phyloP scores from a whole-genome alignment of 192 early-diverging fungal species.

The Radiomyces spectabilis region DNA sequence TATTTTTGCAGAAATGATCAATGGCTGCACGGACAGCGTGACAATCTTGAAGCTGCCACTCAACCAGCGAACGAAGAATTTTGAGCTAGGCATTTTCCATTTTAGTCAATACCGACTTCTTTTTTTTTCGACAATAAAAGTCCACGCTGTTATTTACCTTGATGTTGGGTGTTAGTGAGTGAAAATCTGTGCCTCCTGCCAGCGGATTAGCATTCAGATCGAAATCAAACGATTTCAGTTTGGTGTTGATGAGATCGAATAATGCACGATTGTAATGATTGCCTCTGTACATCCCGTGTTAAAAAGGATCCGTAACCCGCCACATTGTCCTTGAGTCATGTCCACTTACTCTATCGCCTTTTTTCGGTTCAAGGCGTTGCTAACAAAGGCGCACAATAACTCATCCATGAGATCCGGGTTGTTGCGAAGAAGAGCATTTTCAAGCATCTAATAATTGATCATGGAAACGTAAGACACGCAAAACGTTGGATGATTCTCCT shows the following conservation, averaged over 20 bases:
- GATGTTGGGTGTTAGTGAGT: constrained; percentile 3
- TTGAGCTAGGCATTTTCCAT: constrained; percentile 7
- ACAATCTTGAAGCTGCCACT: constrained; percentile 27
- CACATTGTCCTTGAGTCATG: too few relatives aligned
- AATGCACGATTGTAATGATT: constrained; percentile 3
- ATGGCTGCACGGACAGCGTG: constrained; percentile 6
- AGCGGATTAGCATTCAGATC: constrained; percentile 21
- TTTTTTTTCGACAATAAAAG: too few relatives aligned
- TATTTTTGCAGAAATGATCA: not conserved
- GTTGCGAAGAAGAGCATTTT: not conserved
- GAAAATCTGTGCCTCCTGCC: not conserved
- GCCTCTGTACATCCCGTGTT: too few relatives aligned
- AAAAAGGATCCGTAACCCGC: too few relatives aligned
- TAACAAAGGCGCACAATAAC: not conserved
- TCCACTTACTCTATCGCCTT: not conserved
- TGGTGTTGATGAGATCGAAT: constrained; percentile 6
- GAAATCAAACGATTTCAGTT: constrained; percentile 9
- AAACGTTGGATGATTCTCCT: too few relatives aligned
- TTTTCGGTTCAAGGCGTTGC: constrained; percentile 4
- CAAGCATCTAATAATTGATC: not conserved
- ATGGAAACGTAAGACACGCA: too few relatives aligned
- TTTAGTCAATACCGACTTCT: not conserved
- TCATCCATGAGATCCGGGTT: not conserved
- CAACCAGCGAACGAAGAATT: constrained; percentile 14
- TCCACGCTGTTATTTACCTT: too few relatives aligned